Percentiles rank a stretch among this genome's conserved stretches.
Conservation (phyloP, 2,329 filamentous ascomycete genomes). For the Rhynchosporium agropyri region DNA sequence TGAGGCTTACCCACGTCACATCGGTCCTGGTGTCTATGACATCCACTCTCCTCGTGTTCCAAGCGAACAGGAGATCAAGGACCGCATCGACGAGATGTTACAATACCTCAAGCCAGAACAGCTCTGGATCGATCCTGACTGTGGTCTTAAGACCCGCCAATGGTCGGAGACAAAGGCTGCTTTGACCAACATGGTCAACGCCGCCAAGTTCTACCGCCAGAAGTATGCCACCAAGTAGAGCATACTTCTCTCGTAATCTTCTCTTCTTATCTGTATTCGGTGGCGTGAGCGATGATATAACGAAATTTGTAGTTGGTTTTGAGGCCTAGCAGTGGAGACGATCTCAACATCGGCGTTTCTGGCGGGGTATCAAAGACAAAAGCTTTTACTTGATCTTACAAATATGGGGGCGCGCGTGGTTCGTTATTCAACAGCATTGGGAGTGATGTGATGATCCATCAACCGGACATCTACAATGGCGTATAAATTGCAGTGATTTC, state of each 20-base stretch:
- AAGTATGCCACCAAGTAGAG: slow-evolving; percentile 63
- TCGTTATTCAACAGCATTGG: slow-evolving; percentile 41
- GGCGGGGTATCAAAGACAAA: slow-evolving; percentile 41
- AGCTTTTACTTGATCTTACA: slow-evolving; percentile 29
- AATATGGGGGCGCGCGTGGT: slow-evolving; percentile 21
- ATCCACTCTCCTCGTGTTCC: slow-evolving; percentile 99
- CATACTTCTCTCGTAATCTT: slow-evolving; percentile 23
- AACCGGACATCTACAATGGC: slow-evolving; percentile 42
- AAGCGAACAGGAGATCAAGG: slow-evolving; percentile 96
- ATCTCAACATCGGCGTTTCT: slow-evolving; percentile 55
- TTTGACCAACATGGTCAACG: slow-evolving; percentile 94
- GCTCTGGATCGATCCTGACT: slow-evolving; percentile 99
- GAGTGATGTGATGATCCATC: slow-evolving; percentile 43
- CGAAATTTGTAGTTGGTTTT: slow-evolving; percentile 32
- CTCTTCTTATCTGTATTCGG: slow-evolving; percentile 20
- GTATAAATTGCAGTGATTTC: slow-evolving; percentile 26
- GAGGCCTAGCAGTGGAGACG: slow-evolving; percentile 42
- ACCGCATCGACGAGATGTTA: slow-evolving; percentile 97
- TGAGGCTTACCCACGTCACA: slow-evolving; percentile 95
- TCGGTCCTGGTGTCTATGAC: slow-evolving; percentile 98
- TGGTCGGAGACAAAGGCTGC: slow-evolving; percentile 99
- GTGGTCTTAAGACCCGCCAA: slow-evolving; percentile 97
- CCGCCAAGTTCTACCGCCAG: slow-evolving; percentile 93
- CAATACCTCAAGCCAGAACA: slow-evolving; percentile 96
- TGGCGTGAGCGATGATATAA: slow-evolving; percentile 25